Conservation (phyloP, 805 yeast species). For the Candida rishiriensis region DNA sequence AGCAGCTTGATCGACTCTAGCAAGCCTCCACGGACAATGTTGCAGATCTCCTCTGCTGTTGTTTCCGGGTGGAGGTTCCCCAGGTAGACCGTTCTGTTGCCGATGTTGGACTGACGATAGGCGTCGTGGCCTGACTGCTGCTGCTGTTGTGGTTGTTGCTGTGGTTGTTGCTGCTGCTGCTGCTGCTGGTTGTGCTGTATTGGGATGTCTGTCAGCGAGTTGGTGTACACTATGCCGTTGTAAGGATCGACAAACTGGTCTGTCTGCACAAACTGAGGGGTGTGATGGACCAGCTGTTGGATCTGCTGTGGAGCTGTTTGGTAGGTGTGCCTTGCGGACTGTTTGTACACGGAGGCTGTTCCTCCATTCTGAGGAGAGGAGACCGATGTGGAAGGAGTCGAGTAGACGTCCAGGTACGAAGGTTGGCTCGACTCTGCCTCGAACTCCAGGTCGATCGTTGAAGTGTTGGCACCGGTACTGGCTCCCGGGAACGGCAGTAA, state of each 20-base stretch:
- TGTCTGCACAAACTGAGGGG: background rate
- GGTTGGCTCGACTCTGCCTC: conserved; percentile 4
- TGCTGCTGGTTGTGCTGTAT: background rate
- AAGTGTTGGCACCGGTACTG: conserved; percentile 1
- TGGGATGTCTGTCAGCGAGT: background rate
- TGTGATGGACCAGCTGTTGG: conserved; percentile 3
- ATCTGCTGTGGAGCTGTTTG: conserved; percentile 2
- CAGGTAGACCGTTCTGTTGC: conserved; percentile 65
- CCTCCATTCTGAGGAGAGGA: conserved; percentile 20
- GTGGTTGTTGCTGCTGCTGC: background rate
- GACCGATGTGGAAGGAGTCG: conserved; percentile 24
- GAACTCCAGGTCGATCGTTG: conserved; percentile 8
- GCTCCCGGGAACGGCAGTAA: background rate
- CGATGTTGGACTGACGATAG: conserved; percentile 19
- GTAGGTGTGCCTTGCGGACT: conserved; percentile 2
- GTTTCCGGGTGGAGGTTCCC: conserved; percentile 64
- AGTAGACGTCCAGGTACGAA: conserved; percentile 16
- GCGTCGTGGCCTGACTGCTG: background rate
- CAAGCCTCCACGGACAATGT: conserved; percentile 73
- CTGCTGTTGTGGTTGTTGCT: background rate
- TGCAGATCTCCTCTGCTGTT: conserved; percentile 68
- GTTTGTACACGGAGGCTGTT: conserved; percentile 6
- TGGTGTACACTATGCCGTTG: conserved; percentile 7
- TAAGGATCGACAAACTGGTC: conserved; percentile 10
- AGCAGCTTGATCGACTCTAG: conserved; percentile 52